Evolutionary conservation across 768 basidiomycete species (phyloP).

Genomic region (Daedaleopsis nitida): DNA sequence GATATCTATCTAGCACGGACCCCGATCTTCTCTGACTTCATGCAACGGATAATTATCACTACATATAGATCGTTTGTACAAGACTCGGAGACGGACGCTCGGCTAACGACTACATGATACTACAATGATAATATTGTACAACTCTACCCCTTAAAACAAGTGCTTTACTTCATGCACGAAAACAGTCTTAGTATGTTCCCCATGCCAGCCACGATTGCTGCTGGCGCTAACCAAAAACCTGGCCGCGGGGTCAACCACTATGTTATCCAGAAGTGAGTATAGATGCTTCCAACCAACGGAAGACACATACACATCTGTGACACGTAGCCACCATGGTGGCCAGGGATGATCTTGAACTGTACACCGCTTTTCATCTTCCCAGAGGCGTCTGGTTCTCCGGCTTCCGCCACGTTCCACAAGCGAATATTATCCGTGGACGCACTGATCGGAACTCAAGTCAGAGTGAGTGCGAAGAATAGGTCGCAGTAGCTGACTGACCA

Average conservation of each 20-base stretch:
- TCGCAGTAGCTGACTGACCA: constrained; percentile 55
- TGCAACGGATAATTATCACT: no score
- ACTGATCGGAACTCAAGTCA: constrained; percentile 40
- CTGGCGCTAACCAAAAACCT: constrained; percentile 89
- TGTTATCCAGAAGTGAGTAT: neutral
- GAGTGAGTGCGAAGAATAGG: constrained; percentile 1
- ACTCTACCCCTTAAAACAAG: constrained; percentile 17
- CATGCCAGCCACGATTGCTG: constrained; percentile 93
- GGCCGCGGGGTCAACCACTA: constrained; percentile 85
- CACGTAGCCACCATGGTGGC: constrained; percentile 93
- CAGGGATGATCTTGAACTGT: constrained; percentile 93
- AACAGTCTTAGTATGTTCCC: constrained; percentile 86
- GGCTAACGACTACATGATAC: no score
- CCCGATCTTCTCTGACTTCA: neutral
- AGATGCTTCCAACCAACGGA: constrained; percentile 20
- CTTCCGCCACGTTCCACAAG: constrained; percentile 88
- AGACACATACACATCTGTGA: constrained; percentile 84
- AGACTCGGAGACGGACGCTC: no score
- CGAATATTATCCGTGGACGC: constrained; percentile 93
- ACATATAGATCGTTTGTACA: neutral
- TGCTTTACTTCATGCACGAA: constrained; percentile 87
- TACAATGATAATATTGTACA: neutral
- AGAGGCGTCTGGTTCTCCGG: constrained; percentile 63
- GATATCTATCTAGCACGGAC: no score
- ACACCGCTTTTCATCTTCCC: constrained; percentile 68